Evolutionary conservation across 768 basidiomycete genomes (phyloP).

Genomic region (Boletus vermiculosoides): DNA sequence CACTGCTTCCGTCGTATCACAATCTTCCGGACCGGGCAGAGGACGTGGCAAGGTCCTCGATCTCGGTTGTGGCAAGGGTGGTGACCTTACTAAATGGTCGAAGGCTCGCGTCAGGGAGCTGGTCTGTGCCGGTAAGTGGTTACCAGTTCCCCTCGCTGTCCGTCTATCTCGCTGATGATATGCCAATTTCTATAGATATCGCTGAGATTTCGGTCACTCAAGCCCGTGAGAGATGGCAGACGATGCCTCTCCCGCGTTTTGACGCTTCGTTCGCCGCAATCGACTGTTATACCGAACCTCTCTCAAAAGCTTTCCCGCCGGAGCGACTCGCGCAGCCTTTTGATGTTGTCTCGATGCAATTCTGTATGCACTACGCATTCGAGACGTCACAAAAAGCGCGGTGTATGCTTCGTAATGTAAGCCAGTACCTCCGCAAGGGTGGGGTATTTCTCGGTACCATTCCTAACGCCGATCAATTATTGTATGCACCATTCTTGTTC

Average conservation of each 20-base stretch:
- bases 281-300: slow-evolving; percentile 81
- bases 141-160: neutral
- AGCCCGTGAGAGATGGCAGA: slow-evolving; percentile 71
- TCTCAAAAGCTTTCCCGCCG: slow-evolving; percentile 67
- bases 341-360: slow-evolving; percentile 97
- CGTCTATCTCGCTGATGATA: neutral
- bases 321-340: slow-evolving; percentile 65
- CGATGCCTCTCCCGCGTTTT: slow-evolving; percentile 54
- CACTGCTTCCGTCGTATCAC: slow-evolving; percentile 34
- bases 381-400: slow-evolving; percentile 84
- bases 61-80: slow-evolving; percentile 98
- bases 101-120: slow-evolving; percentile 81
- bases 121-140: slow-evolving; percentile 70
- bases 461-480: slow-evolving; percentile 79
- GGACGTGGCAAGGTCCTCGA: slow-evolving; percentile 81
- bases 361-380: slow-evolving; percentile 99
- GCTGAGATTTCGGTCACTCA: slow-evolving; percentile 87
- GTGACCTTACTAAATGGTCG: slow-evolving; percentile 93
- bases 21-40: slow-evolving; percentile 27
- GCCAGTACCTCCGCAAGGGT: slow-evolving; percentile 71
- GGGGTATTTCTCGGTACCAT: slow-evolving; percentile 98
- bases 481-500: slow-evolving; percentile 52
- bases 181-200: slow-evolving; percentile 57
- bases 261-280: slow-evolving; percentile 79
- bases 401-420: slow-evolving; percentile 91